Percentiles rank a stretch among this genome's conserved stretches.
Evolutionary conservation across 768 basidiomycete genomes (phyloP).

Genomic region (Russula foetens): DNA sequence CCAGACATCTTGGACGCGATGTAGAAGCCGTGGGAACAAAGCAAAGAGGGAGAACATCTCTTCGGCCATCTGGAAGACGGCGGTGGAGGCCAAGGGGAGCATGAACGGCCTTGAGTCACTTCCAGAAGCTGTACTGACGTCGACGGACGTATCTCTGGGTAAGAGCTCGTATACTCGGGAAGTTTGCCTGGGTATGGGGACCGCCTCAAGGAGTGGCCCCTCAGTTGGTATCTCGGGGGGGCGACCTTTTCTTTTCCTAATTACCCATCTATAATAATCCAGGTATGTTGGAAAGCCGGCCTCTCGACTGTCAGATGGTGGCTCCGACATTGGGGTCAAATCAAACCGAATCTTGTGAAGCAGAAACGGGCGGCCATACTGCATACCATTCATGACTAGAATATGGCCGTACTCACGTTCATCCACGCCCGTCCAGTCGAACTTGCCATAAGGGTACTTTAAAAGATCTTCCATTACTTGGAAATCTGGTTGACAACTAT

Average conservation of each 20-base stretch:
- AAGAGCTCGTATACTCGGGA: constrained; percentile 31
- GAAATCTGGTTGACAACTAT: constrained; percentile 45
- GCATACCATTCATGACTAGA: constrained; percentile 47
- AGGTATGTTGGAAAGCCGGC: constrained; percentile 41
- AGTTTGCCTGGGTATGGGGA: constrained; percentile 35
- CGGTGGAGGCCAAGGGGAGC: constrained; percentile 40
- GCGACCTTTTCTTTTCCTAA: constrained; percentile 42
- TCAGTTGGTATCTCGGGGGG: constrained; percentile 39
- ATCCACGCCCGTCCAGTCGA: constrained; percentile 48
- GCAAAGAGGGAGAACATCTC: constrained; percentile 32
- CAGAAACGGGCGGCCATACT: constrained; percentile 46
- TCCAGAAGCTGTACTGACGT: constrained; percentile 1
- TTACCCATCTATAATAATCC: constrained; percentile 45
- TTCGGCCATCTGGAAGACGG: constrained; percentile 45
- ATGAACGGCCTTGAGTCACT: constrained; percentile 23
- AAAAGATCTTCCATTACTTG: constrained; percentile 44
- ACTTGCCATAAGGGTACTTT: constrained; percentile 39
- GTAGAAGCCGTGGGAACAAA: constrained; percentile 59
- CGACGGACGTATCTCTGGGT: constrained; percentile 20
- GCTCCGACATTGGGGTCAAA: constrained; percentile 54
- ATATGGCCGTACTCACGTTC: constrained; percentile 42
- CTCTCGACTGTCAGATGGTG: constrained; percentile 44
- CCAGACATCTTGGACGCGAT: constrained; percentile 57
- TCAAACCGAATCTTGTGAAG: constrained; percentile 55
- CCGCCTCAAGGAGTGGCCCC: constrained; percentile 57